Base-by-base conservation (phyloP, 2,329 filamentous ascomycete genomes). In the Canariomyces notabilis region DNA sequence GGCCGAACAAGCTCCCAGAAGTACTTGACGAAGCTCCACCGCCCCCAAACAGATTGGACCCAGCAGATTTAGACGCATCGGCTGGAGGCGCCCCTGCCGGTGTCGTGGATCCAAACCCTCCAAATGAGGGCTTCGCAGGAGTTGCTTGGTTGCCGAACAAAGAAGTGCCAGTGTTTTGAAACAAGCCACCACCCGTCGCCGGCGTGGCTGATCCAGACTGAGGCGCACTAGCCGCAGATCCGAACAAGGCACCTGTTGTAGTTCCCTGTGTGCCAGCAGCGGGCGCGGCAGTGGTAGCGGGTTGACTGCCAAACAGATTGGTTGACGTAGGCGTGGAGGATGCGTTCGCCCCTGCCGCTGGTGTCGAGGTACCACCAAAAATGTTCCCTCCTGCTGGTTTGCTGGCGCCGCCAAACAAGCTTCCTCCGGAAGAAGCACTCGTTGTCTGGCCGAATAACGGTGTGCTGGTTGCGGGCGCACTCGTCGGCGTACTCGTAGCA, bases 51-150 rank as follows among this genome's bases (percentile, higher is more conserved):
- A 54, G 15, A 39, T 9, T 29, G 26, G 26, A n/a, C n/a, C 44
- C 54, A 11, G 59, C 55, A 29, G 62, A 48, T 49, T 67, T 64
- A 21, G 55, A 46, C 6, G 37, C 31, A 23, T 65, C 67, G 5
- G 66, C 57, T 1, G 75, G 74, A 45, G 76, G 76, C n/a, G 72
- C 70, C 29, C 76, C 76, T 18, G 76, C 75, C 14, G 76, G 75
- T 29, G 76, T 79, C 2, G 75, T 79, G 15, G 76, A 79, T 44
- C 67, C 65, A 26, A 76, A 56, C n/a, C 62, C 53, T 20, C 59
- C 55, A 45, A 77, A 71, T 43, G 67, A 49, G 14, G 74, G 69
- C 60, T 77, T 78, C n/a, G 68, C 67, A 21, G 70, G 70, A 16
- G 70, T 73, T 16, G 67, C 61, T 37, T 64, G 56, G 19, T 58